A percentile compares a stretch with the other conserved stretches of the same genome.
phyloP scores from a whole-genome alignment of 768 basidiomycete genomes.

The Suillus subaureus region DNA sequence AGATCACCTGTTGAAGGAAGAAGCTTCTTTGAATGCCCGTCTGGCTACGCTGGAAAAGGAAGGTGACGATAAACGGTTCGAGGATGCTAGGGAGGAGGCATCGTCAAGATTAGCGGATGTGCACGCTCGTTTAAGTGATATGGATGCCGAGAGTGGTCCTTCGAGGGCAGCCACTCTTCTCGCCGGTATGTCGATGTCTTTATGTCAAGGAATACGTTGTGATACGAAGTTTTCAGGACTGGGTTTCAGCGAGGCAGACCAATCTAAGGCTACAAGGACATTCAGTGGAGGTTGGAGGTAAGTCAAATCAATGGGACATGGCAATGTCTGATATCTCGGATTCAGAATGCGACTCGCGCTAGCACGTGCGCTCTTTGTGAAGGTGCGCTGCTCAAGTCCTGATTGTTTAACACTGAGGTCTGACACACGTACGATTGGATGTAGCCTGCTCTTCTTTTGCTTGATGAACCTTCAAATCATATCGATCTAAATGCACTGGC shows the following conservation, averaged over 20 bases:
- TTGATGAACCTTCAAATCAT: slow-evolving; percentile 97
- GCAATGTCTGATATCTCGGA: neutral
- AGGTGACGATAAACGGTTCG: slow-evolving; percentile 77
- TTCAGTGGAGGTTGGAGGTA: slow-evolving; percentile 97
- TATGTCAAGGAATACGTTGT: slow-evolving; percentile 2
- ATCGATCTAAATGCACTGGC: slow-evolving; percentile 96
- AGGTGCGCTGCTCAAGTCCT: slow-evolving; percentile 44
- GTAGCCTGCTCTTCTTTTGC: slow-evolving; percentile 74
- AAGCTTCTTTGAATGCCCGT: slow-evolving; percentile 70
- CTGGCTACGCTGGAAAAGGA: slow-evolving; percentile 73
- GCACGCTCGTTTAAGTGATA: slow-evolving; percentile 89
- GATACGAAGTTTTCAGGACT: slow-evolving; percentile 53
- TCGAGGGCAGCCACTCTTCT: slow-evolving; percentile 87
- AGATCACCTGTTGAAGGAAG: slow-evolving; percentile 88
- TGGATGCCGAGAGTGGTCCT: slow-evolving; percentile 98
- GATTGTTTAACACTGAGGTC: neutral
- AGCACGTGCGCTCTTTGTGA: slow-evolving; percentile 95
- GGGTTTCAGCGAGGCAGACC: slow-evolving; percentile 89
- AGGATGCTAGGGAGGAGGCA: slow-evolving; percentile 85
- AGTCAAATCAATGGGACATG: slow-evolving; percentile 16
- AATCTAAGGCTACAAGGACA: slow-evolving; percentile 76
- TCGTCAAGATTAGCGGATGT: slow-evolving; percentile 83
- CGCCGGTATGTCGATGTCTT: slow-evolving; percentile 55
- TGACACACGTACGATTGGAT: slow-evolving; percentile 10
- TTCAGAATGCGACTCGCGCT: slow-evolving; percentile 92